These are phyloP conservation scores for Sphaerobolus stellatus DNA, from an alignment of 1,284 basidiomycete genomes.

Conservation along the genomic window DNA sequence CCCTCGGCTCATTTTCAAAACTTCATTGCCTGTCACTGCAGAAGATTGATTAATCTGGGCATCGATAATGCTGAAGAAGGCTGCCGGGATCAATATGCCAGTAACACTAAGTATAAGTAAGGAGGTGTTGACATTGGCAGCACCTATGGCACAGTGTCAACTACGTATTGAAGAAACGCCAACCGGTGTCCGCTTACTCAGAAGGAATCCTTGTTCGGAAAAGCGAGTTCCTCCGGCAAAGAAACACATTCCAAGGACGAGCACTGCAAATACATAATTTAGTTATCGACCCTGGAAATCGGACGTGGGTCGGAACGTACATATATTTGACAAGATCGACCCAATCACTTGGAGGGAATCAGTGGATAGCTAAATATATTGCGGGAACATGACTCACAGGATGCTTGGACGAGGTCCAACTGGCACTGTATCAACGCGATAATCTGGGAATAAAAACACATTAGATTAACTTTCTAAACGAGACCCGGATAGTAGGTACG, in stretches of 20 bases:
- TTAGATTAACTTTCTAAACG: not conserved
- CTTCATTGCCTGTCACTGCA: constrained; percentile 36
- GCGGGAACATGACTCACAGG: constrained; percentile 63
- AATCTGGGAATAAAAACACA: constrained; percentile 51
- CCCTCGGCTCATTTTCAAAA: constrained; percentile 77
- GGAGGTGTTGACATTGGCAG: constrained; percentile 78
- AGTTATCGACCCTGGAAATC: not conserved
- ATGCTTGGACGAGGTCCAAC: constrained; percentile 78
- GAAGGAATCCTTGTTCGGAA: constrained; percentile 72
- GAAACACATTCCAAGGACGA: constrained; percentile 84
- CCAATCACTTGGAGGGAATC: constrained; percentile 54
- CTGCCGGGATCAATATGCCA: constrained; percentile 76
- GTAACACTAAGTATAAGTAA: constrained; percentile 78
- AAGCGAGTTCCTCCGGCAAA: constrained; percentile 68
- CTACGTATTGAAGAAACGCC: constrained; percentile 47
- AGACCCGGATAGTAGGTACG: constrained; percentile 25
- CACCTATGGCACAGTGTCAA: constrained; percentile 48
- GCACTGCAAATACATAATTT: constrained; percentile 63
- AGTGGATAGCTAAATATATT: constrained; percentile 56
- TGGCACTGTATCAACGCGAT: constrained; percentile 81
- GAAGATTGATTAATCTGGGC: constrained; percentile 43
- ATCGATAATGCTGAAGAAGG: constrained; percentile 34
- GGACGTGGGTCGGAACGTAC: constrained; percentile 39
- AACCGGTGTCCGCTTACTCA: constrained; percentile 54
- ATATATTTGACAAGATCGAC: constrained; percentile 73